phyloP scores from a whole-genome alignment of 1,284 basidiomycete genomes.

The Cryptococcus sp. region DNA sequence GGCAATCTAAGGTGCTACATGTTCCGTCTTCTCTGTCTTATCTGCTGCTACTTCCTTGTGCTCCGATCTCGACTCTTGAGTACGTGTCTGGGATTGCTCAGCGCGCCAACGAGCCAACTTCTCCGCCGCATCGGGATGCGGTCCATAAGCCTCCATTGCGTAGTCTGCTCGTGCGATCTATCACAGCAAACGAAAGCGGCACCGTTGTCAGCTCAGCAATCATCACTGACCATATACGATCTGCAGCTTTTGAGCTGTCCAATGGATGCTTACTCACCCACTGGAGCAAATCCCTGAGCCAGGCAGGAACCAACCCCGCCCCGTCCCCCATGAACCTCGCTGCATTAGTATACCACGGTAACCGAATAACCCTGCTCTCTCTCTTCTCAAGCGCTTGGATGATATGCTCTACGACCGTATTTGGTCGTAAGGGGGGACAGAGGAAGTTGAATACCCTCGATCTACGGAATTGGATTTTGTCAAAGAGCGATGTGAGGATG shows the following conservation, averaged over 20 bases:
- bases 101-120: background rate
- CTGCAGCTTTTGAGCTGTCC: background rate
- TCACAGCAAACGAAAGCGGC: background rate
- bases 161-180: conserved; percentile 41
- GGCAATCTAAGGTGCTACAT: background rate
- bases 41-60: conserved; percentile 9
- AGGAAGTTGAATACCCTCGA: conserved; percentile 67
- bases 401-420: conserved; percentile 75
- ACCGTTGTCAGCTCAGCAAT: background rate
- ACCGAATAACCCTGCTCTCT: conserved; percentile 67
- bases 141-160: conserved; percentile 45
- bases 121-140: conserved; percentile 41
- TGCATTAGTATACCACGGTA: conserved; percentile 59
- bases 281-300: conserved; percentile 39
- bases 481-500: conserved; percentile 16
- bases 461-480: conserved; percentile 59
- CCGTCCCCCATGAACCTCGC: conserved; percentile 36
- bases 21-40: background rate
- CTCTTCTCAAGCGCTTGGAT: conserved; percentile 75
- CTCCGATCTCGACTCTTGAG: conserved; percentile 10
- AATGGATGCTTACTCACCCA: conserved; percentile 35
- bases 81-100: no score
- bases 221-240: no score
- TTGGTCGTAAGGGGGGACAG: conserved; percentile 70
- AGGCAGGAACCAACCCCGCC: conserved; percentile 42